Conservation (phyloP, 2,329 filamentous ascomycete genomes). For the Coniochaeta prunicola region DNA sequence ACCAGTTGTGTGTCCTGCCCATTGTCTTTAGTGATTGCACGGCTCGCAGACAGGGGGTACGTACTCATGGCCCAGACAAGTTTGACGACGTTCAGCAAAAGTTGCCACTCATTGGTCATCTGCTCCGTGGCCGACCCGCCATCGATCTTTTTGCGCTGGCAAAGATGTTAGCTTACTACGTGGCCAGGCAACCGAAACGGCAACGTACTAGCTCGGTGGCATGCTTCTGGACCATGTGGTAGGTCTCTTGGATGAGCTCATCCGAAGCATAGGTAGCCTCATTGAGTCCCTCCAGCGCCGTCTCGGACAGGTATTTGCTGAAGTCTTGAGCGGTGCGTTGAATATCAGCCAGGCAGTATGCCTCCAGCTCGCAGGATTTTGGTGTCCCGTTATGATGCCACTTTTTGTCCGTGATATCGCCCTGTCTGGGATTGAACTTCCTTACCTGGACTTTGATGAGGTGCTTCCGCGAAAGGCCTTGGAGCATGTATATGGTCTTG, state of each 20-base stretch:
- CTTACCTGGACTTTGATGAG: conserved; percentile 32
- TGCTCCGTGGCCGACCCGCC: conserved; percentile 3
- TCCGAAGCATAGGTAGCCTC: conserved; percentile 16
- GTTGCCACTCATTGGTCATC: conserved; percentile 15
- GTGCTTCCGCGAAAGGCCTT: conserved; percentile 22
- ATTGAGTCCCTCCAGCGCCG: conserved; percentile 18
- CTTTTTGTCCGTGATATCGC: conserved; percentile 29
- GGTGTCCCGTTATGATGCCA: conserved; percentile 26
- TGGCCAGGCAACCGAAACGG: conserved; percentile 6
- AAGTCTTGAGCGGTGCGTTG: conserved; percentile 25
- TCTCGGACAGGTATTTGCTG: conserved; percentile 23
- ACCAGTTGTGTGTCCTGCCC: conserved; percentile 35
- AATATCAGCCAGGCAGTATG: conserved; percentile 33
- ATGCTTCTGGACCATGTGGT: conserved; percentile 16
- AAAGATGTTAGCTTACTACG: conserved; percentile 1
- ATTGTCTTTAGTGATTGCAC: neutral
- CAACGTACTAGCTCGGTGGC: conserved; percentile 6
- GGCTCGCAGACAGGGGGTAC: neutral
- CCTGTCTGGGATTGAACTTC: conserved; percentile 27
- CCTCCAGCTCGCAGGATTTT: conserved; percentile 21
- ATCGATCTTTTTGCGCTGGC: neutral
- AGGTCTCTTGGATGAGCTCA: conserved; percentile 21
- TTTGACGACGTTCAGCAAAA: conserved; percentile 21
- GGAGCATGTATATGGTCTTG: conserved; percentile 28
- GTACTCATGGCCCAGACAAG: neutral